Conservation (phyloP, 2,329 filamentous ascomycete species). For the Ascochyta rabiei region DNA sequence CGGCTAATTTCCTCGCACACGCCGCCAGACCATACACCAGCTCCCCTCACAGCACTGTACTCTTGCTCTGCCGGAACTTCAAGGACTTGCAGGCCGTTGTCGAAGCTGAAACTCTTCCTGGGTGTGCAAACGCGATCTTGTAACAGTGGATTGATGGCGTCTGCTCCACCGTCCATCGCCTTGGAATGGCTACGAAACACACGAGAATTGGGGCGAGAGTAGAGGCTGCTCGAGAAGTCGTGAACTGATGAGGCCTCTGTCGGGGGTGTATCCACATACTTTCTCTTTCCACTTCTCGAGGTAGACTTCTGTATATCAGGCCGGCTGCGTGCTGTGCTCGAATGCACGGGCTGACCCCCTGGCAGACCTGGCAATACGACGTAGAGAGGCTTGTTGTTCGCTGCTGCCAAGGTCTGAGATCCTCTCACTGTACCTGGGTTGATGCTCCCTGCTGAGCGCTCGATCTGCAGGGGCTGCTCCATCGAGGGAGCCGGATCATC, state of each 20-base stretch:
- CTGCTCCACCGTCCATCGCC: conserved; percentile 5
- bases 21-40: neutral
- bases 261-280: neutral
- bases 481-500: neutral
- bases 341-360: too few species aligned
- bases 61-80: neutral
- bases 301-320: neutral
- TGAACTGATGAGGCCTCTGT: neutral
- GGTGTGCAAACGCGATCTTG: neutral
- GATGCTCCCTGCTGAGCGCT: neutral
- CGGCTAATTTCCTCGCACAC: neutral
- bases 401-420: neutral
- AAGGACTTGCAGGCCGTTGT: neutral
- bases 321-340: neutral
- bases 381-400: neutral
- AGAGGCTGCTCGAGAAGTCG: neutral
- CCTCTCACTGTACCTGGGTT: neutral
- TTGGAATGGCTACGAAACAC: neutral
- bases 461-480: neutral
- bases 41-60: neutral
- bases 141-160: neutral
- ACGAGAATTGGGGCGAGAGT: neutral
- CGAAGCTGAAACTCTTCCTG: conserved; percentile 3
- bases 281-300: neutral
- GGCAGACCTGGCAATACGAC: neutral